Percentiles rank a stretch among this genome's conserved stretches.
These are phyloP conservation scores for Hericium coralloides DNA, from an alignment of 768 basidiomycete species.

Conservation along the genomic window DNA sequence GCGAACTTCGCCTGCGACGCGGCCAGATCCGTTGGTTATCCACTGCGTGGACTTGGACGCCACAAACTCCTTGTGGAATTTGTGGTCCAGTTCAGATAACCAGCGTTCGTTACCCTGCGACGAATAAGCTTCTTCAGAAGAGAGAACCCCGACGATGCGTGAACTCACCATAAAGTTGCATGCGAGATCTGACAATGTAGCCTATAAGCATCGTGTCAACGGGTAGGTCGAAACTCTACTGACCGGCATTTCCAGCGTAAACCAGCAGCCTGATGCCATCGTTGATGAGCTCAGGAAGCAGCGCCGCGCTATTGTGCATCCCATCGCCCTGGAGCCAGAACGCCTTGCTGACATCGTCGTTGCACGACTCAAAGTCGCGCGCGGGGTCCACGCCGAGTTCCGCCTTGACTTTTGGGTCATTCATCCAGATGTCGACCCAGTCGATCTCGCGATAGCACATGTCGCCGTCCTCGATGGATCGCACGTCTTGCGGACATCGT, in stretches of 20 bases:
- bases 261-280: constrained; percentile 78
- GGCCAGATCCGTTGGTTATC: constrained; percentile 42
- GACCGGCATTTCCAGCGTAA: constrained; percentile 80
- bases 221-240: background rate
- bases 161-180: constrained; percentile 68
- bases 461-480: constrained; percentile 58
- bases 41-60: constrained; percentile 43
- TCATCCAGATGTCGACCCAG: constrained; percentile 89
- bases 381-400: constrained; percentile 63
- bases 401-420: constrained; percentile 64
- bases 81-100: constrained; percentile 54
- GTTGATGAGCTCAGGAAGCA: constrained; percentile 76
- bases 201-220: too few species aligned
- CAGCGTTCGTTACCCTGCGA: constrained; percentile 68
- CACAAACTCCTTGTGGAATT: constrained; percentile 54
- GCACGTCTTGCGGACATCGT: constrained; percentile 76
- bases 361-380: constrained; percentile 61
- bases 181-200: constrained; percentile 45
- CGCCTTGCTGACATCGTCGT: constrained; percentile 69
- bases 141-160: background rate
- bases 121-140: background rate
- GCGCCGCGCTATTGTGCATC: constrained; percentile 69
- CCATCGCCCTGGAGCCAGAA: constrained; percentile 81
- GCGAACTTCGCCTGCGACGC: constrained; percentile 58
- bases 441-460: constrained; percentile 74